A percentile compares a stretch with the other conserved stretches of the same genome.
Conservation (phyloP, 345 rosid species). For the Clausena lansium region DNA sequence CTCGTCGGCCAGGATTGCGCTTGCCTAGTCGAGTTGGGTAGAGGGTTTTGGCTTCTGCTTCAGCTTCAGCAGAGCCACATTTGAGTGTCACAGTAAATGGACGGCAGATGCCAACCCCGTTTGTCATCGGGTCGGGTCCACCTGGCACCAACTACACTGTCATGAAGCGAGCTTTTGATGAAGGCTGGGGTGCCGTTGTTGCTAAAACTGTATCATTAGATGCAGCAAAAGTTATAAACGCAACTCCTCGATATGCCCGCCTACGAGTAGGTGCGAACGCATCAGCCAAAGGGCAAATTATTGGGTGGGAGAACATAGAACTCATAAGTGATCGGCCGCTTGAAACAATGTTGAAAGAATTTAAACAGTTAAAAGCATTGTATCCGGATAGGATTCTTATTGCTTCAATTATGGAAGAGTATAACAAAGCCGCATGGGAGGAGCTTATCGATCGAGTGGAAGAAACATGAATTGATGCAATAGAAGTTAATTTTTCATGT, state of each 20-base stretch:
- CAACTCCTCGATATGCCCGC: conserved; percentile 89
- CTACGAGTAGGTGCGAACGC: too few relatives aligned
- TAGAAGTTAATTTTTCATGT: conserved; percentile 94
- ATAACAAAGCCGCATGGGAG: conserved; percentile 84
- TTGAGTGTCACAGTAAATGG: conserved; percentile 88
- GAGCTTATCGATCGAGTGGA: conserved; percentile 95
- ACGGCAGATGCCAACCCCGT: conserved; percentile 79
- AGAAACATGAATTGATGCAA: conserved; percentile 91
- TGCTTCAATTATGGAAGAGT: conserved; percentile 99
- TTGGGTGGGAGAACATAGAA: conserved; percentile 98
- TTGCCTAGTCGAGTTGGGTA: conserved; percentile 50
- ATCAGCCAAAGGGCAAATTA: conserved; percentile 75
- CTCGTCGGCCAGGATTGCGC: conserved; percentile 23
- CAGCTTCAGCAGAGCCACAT: conserved; percentile 54
- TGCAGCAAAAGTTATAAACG: conserved; percentile 86
- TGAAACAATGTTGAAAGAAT: conserved; percentile 90
- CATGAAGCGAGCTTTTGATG: conserved; percentile 94
- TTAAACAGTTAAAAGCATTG: conserved; percentile 70
- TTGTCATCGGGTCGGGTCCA: conserved; percentile 96
- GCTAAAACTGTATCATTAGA: conserved; percentile 97
- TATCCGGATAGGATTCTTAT: conserved; percentile 91
- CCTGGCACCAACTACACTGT: conserved; percentile 97
- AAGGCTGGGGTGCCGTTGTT: conserved; percentile 99
- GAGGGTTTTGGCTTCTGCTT: conserved; percentile 42
- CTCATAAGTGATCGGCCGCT: conserved; percentile 94